These are phyloP conservation scores for Rhodotorula sp. DNA, from an alignment of 1,284 basidiomycete species.

Conservation along the genomic window DNA sequence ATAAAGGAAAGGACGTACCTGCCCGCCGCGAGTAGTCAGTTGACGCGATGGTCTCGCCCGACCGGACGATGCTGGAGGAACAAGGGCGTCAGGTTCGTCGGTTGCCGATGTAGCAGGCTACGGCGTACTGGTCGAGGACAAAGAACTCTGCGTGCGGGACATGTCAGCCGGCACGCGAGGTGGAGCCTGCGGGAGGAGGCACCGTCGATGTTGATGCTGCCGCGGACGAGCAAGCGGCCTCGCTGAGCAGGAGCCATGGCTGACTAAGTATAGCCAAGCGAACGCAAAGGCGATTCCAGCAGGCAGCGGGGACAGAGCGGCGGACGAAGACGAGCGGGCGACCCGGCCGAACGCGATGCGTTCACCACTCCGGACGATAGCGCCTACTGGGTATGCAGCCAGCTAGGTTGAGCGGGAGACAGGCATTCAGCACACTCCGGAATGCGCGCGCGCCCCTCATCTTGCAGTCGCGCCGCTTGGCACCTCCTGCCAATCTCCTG, in stretches of 20 bases:
- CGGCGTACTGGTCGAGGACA: neutral
- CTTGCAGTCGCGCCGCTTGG: too few relatives aligned
- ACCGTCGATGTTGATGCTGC: conserved; percentile 52
- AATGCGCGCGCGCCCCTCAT: too few relatives aligned
- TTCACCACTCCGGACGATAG: too few relatives aligned
- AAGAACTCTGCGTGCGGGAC: conserved; percentile 1
- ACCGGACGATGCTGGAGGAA: conserved; percentile 47
- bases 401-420: too few relatives aligned
- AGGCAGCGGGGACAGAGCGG: neutral
- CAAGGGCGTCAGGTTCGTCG: neutral
- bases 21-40: conserved; percentile 50
- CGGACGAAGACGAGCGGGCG: too few relatives aligned
- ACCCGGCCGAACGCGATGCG: too few relatives aligned
- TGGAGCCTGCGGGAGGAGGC: neutral
- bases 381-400: too few relatives aligned
- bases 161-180: neutral
- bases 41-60: conserved; percentile 57
- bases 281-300: too few relatives aligned
- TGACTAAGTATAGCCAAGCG: too few relatives aligned
- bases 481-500: too few relatives aligned
- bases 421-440: too few relatives aligned
- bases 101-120: neutral
- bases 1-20: neutral
- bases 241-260: neutral
- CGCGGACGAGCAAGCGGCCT: conserved; percentile 48